A percentile compares a stretch with the other conserved stretches of the same genome.
Conservation (phyloP, 106 monocot genomes). For the Dioscorea alata region DNA sequence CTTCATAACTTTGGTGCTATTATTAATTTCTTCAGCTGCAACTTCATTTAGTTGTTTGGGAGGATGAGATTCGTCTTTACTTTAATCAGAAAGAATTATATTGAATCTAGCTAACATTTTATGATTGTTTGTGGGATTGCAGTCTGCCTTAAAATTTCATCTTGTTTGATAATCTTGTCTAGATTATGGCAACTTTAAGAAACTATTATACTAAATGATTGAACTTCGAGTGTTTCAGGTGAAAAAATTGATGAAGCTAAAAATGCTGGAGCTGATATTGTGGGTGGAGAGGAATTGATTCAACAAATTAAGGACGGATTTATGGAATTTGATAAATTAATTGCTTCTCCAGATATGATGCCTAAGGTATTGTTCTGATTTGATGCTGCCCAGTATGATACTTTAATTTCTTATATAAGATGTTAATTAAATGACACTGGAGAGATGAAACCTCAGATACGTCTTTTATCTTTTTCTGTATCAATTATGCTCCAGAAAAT, state of each 20-base stretch:
- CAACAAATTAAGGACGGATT: slow-evolving; percentile 87
- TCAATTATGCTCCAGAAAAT: no score
- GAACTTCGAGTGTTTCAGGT: slow-evolving; percentile 29
- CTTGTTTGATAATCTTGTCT: background rate
- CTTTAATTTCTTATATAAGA: background rate
- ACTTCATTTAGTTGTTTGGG: no score
- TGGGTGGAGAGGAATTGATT: slow-evolving; percentile 92
- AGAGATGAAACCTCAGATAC: background rate
- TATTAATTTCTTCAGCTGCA: no score
- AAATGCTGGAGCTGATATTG: slow-evolving; percentile 93
- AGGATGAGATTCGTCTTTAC: no score
- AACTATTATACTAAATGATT: background rate
- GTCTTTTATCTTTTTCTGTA: background rate
- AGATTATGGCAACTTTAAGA: background rate
- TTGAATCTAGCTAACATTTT: background rate
- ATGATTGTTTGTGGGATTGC: background rate
- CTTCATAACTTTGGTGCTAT: no score
- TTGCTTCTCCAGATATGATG: slow-evolving; percentile 99
- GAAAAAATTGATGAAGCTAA: slow-evolving; percentile 91
- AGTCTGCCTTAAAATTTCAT: background rate
- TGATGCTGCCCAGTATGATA: background rate
- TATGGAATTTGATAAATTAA: slow-evolving; percentile 97
- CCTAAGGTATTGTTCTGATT: slow-evolving; percentile 54
- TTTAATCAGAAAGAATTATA: no score
- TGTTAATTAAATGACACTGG: background rate